Base-by-base conservation (phyloP, 129 eudicot genomes). In the Cynara cardunculus region DNA sequence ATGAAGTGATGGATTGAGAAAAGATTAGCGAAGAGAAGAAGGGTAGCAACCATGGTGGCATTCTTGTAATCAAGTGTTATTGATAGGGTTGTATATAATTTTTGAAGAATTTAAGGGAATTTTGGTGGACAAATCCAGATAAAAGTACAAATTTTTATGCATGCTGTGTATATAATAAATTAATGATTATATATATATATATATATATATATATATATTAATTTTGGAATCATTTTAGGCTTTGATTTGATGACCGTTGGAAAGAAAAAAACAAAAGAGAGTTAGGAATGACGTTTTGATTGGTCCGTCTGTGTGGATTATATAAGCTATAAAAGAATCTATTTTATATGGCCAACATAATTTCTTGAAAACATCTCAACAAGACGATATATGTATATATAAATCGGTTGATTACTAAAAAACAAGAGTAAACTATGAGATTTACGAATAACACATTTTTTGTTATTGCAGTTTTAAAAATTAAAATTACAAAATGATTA, bases 11-110 rank as follows among this genome's bases (percentile, higher is more conserved):
- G 35, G 72, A 41, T 78, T 77, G 86, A 21, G 77, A 72, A 83
- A 71, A 10, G 77, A 77, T 0, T 35, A 83, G 59, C 62, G 82
- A 22, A 37, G 14, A 73, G 79, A 83, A 28, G 78, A 83, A 71
- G 49, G 73, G 82, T 71, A 77, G 74, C 73, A 83, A 71, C 82
- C 86, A 71, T 83, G 86, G 69, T 71, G 68, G 39, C 86, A 83
- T 83, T 77, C 16, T 77, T 71, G 78, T 37, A 37, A 71, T 73
- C 44, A 25, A 62, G 65, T 24, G 21, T 19, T 25, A 77, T 22
- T 77, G 77, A 62, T 39, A 71, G 71, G 73, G 73, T 77, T 83
- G 8, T 75, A 82, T 76, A 82, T 77, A n/a, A 56, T 9, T 53
- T 76, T 76, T 35, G 14, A 16, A 27, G 67, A 26, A 25, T 5